Base-by-base conservation (phyloP, 306 rosid genomes). In the Glycine latifolia region DNA sequence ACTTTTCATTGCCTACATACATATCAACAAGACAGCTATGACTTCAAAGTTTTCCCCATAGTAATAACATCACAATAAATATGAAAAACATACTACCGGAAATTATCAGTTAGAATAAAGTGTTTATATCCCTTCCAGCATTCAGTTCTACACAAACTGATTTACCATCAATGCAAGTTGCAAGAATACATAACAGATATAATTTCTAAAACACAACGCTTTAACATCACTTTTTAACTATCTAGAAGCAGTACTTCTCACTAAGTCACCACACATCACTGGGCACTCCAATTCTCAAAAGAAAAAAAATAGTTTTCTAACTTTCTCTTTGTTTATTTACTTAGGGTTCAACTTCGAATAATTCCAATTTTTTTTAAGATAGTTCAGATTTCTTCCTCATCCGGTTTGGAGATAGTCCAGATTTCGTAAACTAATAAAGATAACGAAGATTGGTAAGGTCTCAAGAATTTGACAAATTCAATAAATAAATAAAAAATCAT, bases 191-290 rank as follows among this genome's bases (percentile, higher is more conserved):
- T 26, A 0, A 26, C 31, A 26, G 31, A 26, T 26, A 26, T 26
- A 26, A 26, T 26, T 26, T 26, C 1, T 26, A 26, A 26, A 26
- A 26, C 31, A 26, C 31, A 26, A 26, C 31, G 31, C 31, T 26
- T 26, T 2, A 26, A 26, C 31, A 1, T 31, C 20, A 73, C 48
- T 17, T 65, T 66, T 8, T 15, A 55, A 76, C 60, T 44, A 63
- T 39, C 50, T 37, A 11, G 50, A 77, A 12, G 61, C 58, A 17
- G 33, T 6, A 47, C 46, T 37, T 39, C 52, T 68, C 2, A 35
- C 13, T 70, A 50, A 54, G 58, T 58, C 69, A 69, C 48, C 67
- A 50, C 3, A 10, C 61, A 70, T 20, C 72, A 75, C 81, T 15
- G 10, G 2, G 39, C n/a, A 73, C 37, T 60, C 56, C 7, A 78